phyloP scores from a whole-genome alignment of 2,329 filamentous ascomycete genomes.

The Hypoxylon sp. region DNA sequence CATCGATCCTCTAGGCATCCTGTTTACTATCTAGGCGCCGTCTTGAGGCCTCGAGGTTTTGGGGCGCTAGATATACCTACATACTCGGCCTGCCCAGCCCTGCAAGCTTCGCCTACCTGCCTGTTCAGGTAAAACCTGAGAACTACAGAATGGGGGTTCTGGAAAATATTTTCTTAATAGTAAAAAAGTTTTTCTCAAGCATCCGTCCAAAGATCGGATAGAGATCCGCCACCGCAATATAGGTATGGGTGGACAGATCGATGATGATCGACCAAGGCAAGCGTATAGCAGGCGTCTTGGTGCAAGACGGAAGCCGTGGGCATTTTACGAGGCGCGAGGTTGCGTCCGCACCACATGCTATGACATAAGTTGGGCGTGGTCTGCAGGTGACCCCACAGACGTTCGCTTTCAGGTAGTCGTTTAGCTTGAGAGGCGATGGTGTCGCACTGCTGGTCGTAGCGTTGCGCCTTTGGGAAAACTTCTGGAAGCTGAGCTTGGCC shows the following conservation, averaged over 20 bases:
- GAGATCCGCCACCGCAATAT: conserved; percentile 10
- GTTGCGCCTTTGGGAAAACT: conserved; percentile 28
- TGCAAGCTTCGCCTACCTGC: conserved; percentile 8
- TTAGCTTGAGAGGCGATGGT: conserved; percentile 7
- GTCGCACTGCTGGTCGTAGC: too few species aligned
- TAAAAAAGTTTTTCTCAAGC: too few species aligned
- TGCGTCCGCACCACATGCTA: conserved; percentile 18
- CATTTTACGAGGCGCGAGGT: conserved; percentile 18
- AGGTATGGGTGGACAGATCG: conserved; percentile 15
- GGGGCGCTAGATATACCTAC: neutral
- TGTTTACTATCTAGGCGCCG: neutral
- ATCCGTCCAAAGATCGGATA: conserved; percentile 2
- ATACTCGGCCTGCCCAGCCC: neutral
- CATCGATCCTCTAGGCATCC: neutral
- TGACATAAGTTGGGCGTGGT: conserved; percentile 20
- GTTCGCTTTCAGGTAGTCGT: conserved; percentile 4
- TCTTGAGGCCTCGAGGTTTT: neutral
- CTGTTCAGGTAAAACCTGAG: conserved; percentile 8
- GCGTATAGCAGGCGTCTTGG: conserved; percentile 14
- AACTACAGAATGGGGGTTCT: conserved; percentile 2
- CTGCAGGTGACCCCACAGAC: conserved; percentile 25
- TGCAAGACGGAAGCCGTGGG: conserved; percentile 11
- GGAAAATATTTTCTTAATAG: neutral
- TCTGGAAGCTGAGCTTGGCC: conserved; percentile 35
- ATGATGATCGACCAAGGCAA: conserved; percentile 20